Evolutionary conservation across 2,329 filamentous ascomycete genomes (phyloP).

Genomic region (Pseudopyrenochaeta lycopersici): DNA sequence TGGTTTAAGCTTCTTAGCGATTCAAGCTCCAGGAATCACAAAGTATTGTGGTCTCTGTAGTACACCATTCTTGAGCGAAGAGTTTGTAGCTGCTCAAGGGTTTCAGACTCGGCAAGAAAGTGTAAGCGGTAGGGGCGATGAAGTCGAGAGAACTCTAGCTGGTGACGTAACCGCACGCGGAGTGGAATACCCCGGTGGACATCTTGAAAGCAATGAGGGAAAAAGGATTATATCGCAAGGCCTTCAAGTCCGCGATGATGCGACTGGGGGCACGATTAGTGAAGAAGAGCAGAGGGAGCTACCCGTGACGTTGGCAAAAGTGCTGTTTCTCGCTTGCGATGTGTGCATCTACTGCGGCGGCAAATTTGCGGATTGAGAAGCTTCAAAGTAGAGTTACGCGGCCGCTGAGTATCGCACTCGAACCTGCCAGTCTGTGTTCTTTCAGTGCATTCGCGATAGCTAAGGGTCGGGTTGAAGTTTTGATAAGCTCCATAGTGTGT

Average conservation of each 20-base stretch:
- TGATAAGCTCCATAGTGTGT: too few species aligned
- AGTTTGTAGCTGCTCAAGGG: slow-evolving; percentile 42
- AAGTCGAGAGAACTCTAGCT: too few species aligned
- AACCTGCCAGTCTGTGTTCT: too few species aligned
- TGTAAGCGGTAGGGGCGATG: background rate
- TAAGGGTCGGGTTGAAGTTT: too few species aligned
- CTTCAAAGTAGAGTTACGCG: too few species aligned
- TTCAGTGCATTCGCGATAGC: too few species aligned
- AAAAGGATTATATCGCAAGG: slow-evolving; percentile 7
- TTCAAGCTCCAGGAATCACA: slow-evolving; percentile 63
- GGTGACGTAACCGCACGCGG: too few species aligned
- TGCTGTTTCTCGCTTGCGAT: slow-evolving; percentile 47
- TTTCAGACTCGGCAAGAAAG: background rate
- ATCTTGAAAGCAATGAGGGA: too few species aligned
- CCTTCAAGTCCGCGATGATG: background rate
- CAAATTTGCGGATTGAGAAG: slow-evolving; percentile 39
- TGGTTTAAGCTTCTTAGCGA: slow-evolving; percentile 62
- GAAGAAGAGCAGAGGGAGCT: slow-evolving; percentile 4
- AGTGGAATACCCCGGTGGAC: too few species aligned
- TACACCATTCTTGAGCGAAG: slow-evolving; percentile 59
- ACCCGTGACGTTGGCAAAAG: slow-evolving; percentile 34
- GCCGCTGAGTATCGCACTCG: too few species aligned
- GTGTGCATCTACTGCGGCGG: slow-evolving; percentile 50
- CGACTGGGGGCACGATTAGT: background rate
- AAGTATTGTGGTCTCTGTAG: slow-evolving; percentile 64